phyloP scores from a whole-genome alignment of 441 rosid genomes.

The Erodium trifolium region DNA sequence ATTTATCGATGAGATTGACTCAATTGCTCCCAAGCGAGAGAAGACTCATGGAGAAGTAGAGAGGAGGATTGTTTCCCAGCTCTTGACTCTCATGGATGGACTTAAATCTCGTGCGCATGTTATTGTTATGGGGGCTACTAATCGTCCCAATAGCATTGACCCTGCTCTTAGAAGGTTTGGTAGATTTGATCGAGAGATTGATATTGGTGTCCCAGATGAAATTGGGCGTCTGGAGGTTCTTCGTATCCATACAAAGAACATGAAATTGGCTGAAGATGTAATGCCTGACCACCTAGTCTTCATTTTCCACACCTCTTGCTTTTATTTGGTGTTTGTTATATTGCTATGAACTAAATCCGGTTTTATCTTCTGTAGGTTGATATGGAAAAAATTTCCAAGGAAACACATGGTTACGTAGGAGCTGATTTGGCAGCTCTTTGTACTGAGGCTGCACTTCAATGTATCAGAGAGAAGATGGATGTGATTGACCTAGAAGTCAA shows the following conservation, averaged over 20 bases:
- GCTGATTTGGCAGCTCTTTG: conserved; percentile 20
- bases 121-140: conserved; percentile 6
- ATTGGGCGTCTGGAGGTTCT: conserved; percentile 19
- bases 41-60: not conserved
- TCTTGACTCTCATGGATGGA: conserved; percentile 4
- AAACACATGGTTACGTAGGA: conserved; percentile 20
- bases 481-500: conserved; percentile 17
- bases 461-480: conserved; percentile 21
- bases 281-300: not conserved
- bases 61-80: conserved; percentile 4
- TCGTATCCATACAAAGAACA: conserved; percentile 6
- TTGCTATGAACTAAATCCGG: not conserved
- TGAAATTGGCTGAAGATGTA: conserved; percentile 6
- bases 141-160: conserved; percentile 21
- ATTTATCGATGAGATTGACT: conserved; percentile 1
- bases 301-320: not conserved
- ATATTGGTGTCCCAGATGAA: conserved; percentile 18
- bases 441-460: conserved; percentile 20
- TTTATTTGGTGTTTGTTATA: not conserved
- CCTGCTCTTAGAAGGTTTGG: conserved; percentile 20
- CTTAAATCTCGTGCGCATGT: conserved; percentile 5
- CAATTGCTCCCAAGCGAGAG: conserved; percentile 1
- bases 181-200: conserved; percentile 15
- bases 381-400: conserved; percentile 15
- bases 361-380: not conserved